Percentiles rank a stretch among this genome's conserved stretches.
Evolutionary conservation across 2,329 filamentous ascomycete genomes (phyloP).

Genomic region (Talaromyces verruculosus): DNA sequence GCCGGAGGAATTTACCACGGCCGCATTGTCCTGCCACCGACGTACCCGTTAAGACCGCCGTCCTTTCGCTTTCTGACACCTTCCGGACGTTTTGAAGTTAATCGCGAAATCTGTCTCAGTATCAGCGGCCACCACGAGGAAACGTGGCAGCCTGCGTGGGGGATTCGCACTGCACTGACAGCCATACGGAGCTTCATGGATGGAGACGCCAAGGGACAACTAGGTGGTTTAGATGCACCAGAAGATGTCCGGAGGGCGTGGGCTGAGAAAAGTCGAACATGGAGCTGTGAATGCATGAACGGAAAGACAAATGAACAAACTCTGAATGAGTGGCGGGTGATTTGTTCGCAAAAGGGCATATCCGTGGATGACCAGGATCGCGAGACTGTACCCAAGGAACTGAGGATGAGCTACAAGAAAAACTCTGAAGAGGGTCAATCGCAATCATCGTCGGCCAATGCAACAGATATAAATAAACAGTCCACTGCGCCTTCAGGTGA

Average conservation of each 20-base stretch:
- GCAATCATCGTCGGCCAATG: not conserved
- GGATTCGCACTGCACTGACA: conserved; percentile 80
- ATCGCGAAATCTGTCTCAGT: conserved; percentile 92
- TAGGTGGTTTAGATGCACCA: conserved; percentile 81
- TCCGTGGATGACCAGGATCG: conserved; percentile 43
- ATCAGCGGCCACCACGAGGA: conserved; percentile 97
- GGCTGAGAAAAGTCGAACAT: conserved; percentile 65
- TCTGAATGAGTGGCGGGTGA: conserved; percentile 66
- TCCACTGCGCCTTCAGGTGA: not conserved
- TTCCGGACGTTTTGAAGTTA: conserved; percentile 89
- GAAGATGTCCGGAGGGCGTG: conserved; percentile 66
- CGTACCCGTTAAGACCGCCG: conserved; percentile 88
- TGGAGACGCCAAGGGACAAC: conserved; percentile 79
- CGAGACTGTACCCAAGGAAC: conserved; percentile 44
- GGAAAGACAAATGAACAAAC: conserved; percentile 69
- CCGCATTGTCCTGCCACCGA: conserved; percentile 83
- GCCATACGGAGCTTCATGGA: conserved; percentile 90
- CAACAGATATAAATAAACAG: not conserved
- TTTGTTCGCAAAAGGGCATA: conserved; percentile 48
- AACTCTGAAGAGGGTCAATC: conserved; percentile 5
- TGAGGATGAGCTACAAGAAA: conserved; percentile 68
- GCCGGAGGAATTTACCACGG: conserved; percentile 87
- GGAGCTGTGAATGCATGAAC: conserved; percentile 67
- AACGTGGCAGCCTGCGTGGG: conserved; percentile 98
- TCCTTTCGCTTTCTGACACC: conserved; percentile 95